These are phyloP conservation scores for Trichoderma reesei DNA, from an alignment of 495 filamentous ascomycete genomes.

Conservation along the genomic window DNA sequence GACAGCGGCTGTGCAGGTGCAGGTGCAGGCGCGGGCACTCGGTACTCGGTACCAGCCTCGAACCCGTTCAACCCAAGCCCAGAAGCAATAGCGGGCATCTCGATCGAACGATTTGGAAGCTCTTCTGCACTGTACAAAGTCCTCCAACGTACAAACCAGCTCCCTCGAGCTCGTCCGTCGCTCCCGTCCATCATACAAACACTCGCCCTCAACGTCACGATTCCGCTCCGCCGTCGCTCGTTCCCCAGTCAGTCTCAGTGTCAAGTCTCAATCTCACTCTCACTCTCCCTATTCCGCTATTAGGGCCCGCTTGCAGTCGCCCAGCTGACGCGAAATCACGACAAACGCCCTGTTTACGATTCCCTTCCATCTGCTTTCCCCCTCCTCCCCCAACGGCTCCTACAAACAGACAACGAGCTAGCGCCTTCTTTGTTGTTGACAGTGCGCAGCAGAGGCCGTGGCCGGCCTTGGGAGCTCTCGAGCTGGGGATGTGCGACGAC, in stretches of 20 bases:
- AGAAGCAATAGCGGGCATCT: background rate
- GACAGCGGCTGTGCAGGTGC: too few species aligned
- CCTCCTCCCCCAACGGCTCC: background rate
- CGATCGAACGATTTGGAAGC: background rate
- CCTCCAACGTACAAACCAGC: too few species aligned
- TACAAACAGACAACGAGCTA: background rate
- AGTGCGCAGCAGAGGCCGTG: background rate
- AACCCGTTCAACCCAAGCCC: too few species aligned
- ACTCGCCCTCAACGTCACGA: background rate
- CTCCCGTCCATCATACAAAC: background rate
- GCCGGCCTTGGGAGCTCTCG: background rate
- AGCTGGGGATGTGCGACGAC: background rate
- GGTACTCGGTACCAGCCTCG: too few species aligned
- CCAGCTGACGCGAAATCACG: background rate
- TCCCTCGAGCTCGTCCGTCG: too few species aligned
- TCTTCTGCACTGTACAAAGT: background rate
- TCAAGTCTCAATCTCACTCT: too few species aligned
- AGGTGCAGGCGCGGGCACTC: too few species aligned
- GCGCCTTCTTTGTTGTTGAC: background rate
- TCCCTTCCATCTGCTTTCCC: background rate
- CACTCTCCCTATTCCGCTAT: background rate
- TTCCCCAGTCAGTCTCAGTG: background rate
- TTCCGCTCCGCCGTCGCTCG: background rate
- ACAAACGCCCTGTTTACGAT: background rate
- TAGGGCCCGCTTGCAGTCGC: background rate